phyloP scores from a whole-genome alignment of 2,329 filamentous ascomycete genomes.

The Cercospora sp. region DNA sequence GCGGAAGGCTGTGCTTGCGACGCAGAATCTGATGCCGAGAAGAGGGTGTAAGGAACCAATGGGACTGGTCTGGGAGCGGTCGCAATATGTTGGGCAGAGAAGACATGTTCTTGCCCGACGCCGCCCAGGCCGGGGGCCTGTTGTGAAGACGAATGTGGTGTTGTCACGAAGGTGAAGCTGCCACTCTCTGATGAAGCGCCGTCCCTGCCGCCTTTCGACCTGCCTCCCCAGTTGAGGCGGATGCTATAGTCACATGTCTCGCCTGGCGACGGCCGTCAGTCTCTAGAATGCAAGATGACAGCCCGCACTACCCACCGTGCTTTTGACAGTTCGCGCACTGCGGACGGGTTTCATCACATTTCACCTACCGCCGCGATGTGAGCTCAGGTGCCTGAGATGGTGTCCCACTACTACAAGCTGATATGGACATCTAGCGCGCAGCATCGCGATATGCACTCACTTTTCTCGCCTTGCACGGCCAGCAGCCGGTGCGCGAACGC shows the following conservation, averaged over 20 bases:
- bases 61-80: slow-evolving; percentile 21
- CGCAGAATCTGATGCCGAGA: neutral
- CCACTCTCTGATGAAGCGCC: slow-evolving; percentile 29
- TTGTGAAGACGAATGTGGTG: slow-evolving; percentile 13
- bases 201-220: slow-evolving; percentile 56
- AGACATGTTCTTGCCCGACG: slow-evolving; percentile 35
- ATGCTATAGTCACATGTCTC: slow-evolving; percentile 80
- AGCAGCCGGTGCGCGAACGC: slow-evolving; percentile 68
- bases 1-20: neutral
- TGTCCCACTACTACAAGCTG: neutral
- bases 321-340: slow-evolving; percentile 70
- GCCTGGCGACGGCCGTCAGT: neutral
- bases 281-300: slow-evolving; percentile 48
- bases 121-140: slow-evolving; percentile 14
- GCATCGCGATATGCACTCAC: neutral
- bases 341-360: slow-evolving; percentile 78
- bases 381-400: neutral
- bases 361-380: slow-evolving; percentile 47
- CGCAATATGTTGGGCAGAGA: slow-evolving; percentile 37
- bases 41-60: neutral
- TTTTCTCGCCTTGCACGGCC: slow-evolving; percentile 77
- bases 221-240: slow-evolving; percentile 76
- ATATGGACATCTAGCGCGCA: neutral
- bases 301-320: slow-evolving; percentile 56
- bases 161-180: slow-evolving; percentile 35